Evolutionary conservation across 192 early-diverging fungal species (phyloP), one percentile per base, ranked within the genome.

Genomic region (Irineochytrium annulatum): DNA sequence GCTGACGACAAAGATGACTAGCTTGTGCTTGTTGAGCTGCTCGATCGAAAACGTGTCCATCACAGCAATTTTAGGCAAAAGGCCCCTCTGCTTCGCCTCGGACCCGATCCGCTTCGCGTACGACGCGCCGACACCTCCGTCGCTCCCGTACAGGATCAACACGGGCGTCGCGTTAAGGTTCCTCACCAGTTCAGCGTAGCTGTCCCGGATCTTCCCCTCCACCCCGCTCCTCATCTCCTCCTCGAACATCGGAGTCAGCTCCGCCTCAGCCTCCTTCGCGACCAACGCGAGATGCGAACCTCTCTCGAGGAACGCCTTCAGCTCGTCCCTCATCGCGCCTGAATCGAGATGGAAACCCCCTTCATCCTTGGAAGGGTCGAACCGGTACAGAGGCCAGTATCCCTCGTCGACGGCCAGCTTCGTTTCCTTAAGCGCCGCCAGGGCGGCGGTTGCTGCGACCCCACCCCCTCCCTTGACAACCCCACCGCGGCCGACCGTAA

Each of bases 361-460:
- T 56, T 86, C 73, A 22, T 35, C 34, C 34, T 79, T 49, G 2
- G 73, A 56, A 53, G 94, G 94, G 69, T 92, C 88, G 91, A 91
- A 98, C 62, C 95, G 87, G 81, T 94, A 98, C 45, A 98, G 74
- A 19, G 95, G 90, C 91, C 93, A 96, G 57, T 88, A 82, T 24
- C 92, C 93, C 48, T 71, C 83, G 61, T 98, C 94, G 43, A 98
- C 86, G 3, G 90, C 89, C 17, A 85, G 63, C 81, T 98, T 96
- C 27, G 89, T 89, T 71, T 93, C 88, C 77, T 90, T 90, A 56
- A 98, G 74, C 31, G 82, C 79, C 1, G 75, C 87, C 28, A 94
- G 86, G 67, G 35, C 77, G 35, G 54, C 67, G 69, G 65, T 74
- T 60, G 68, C 77, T 65, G 57, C 52, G 33, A 63, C 30, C 3